These are phyloP conservation scores for Xylaria scruposa DNA, from an alignment of 495 filamentous ascomycete genomes.

Conservation along the genomic window DNA sequence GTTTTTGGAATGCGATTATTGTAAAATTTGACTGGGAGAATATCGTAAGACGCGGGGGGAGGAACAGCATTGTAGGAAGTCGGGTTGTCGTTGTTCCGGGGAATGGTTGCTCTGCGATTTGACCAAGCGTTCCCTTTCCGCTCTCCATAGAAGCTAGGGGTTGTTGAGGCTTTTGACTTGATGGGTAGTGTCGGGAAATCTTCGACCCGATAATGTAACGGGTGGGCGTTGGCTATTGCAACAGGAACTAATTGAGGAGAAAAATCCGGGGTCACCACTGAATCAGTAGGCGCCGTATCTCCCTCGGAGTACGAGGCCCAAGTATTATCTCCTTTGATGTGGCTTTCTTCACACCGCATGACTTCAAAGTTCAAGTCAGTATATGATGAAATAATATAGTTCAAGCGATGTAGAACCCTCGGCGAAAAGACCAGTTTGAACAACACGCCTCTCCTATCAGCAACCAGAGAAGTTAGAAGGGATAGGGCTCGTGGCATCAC, in stretches of 20 bases:
- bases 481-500: slow-evolving; percentile 7
- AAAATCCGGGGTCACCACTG: not conserved
- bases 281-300: slow-evolving; percentile 3
- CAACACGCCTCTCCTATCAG: not conserved
- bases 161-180: not conserved
- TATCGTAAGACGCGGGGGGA: slow-evolving; percentile 19
- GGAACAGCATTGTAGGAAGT: slow-evolving; percentile 9
- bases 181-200: slow-evolving; percentile 14
- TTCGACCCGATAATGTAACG: slow-evolving; percentile 18
- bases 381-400: not conserved
- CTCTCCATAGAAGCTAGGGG: not conserved
- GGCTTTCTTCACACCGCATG: not conserved
- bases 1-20: slow-evolving; percentile 34
- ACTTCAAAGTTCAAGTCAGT: not conserved
- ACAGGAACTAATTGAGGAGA: not conserved
- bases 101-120: not conserved
- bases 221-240: not conserved
- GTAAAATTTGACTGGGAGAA: slow-evolving; percentile 11
- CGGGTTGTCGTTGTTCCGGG: not conserved
- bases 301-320: not conserved
- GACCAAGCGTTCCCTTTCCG: slow-evolving; percentile 9
- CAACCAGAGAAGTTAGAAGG: not conserved
- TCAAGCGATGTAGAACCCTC: not conserved
- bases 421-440: not conserved
- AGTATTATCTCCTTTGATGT: slow-evolving; percentile 17